A percentile compares a stretch with the other conserved stretches of the same genome.
phyloP scores from a whole-genome alignment of 306 rosid genomes.

The Rubus idaeus region DNA sequence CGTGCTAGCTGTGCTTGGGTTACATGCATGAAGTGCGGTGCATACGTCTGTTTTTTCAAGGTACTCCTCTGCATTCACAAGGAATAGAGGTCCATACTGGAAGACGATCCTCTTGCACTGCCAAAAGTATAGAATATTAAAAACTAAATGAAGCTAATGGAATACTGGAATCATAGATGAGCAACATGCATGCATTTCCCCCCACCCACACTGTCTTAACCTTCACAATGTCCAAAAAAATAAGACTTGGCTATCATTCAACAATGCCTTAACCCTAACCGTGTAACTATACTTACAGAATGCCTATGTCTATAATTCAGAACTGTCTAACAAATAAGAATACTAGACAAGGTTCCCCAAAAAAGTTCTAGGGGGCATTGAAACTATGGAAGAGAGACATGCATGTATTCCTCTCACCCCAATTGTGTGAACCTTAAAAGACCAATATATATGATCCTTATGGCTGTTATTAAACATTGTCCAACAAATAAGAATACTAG shows the following conservation, averaged over 20 bases:
- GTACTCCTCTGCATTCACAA: slow-evolving; percentile 69
- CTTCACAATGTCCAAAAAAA: neutral
- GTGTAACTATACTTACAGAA: neutral
- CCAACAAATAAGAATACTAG: neutral
- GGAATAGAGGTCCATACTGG: slow-evolving; percentile 63
- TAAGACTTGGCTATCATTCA: neutral
- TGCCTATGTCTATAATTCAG: neutral
- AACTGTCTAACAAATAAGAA: neutral
- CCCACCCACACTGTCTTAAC: neutral
- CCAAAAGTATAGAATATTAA: slow-evolving; percentile 22
- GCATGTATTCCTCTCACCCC: too few relatives aligned
- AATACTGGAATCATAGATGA: neutral
- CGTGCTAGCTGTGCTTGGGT: slow-evolving; percentile 10
- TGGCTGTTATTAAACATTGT: neutral
- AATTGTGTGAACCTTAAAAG: too few relatives aligned
- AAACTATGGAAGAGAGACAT: too few relatives aligned
- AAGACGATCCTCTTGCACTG: slow-evolving; percentile 88
- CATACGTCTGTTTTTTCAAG: slow-evolving; percentile 70
- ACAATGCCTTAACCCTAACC: neutral
- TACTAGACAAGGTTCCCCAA: neutral
- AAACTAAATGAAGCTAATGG: neutral
- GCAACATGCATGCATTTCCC: neutral
- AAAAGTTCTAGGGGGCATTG: neutral
- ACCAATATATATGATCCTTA: too few relatives aligned
- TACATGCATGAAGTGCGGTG: slow-evolving; percentile 67